These are phyloP conservation scores for Boletus edulis DNA, from an alignment of 768 basidiomycete species.

Conservation along the genomic window DNA sequence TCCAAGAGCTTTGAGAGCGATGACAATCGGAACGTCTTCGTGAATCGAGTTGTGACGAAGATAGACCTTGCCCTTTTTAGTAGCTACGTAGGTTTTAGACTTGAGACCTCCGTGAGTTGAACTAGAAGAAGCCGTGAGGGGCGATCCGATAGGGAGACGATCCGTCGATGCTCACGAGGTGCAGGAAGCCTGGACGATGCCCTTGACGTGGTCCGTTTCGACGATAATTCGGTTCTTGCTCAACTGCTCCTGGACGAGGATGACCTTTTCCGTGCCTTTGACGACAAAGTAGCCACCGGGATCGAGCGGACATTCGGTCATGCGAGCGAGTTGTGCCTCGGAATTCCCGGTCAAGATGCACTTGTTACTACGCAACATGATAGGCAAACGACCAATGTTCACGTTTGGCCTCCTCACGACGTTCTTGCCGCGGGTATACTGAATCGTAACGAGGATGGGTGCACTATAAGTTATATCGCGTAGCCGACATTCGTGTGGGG, in stretches of 20 bases:
- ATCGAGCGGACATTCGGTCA: slow-evolving; percentile 97
- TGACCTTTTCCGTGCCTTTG: slow-evolving; percentile 99
- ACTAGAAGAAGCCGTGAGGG: slow-evolving; percentile 36
- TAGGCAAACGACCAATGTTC: slow-evolving; percentile 86
- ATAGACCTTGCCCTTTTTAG: slow-evolving; percentile 93
- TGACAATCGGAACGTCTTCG: slow-evolving; percentile 94
- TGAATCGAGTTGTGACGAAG: slow-evolving; percentile 97
- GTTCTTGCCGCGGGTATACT: slow-evolving; percentile 89
- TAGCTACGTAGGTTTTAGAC: slow-evolving; percentile 96
- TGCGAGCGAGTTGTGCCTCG: slow-evolving; percentile 82
- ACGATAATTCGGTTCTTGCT: slow-evolving; percentile 99
- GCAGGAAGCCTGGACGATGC: slow-evolving; percentile 90
- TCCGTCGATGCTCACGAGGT: slow-evolving; percentile 69
- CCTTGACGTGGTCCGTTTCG: slow-evolving; percentile 88
- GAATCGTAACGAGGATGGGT: slow-evolving; percentile 89
- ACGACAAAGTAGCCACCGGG: slow-evolving; percentile 99
- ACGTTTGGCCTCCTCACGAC: slow-evolving; percentile 83
- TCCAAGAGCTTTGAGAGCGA: slow-evolving; percentile 95
- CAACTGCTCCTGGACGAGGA: slow-evolving; percentile 96
- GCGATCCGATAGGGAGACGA: not conserved
- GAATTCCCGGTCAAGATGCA: slow-evolving; percentile 81
- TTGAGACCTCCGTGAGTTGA: slow-evolving; percentile 84
- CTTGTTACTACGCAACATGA: slow-evolving; percentile 96
- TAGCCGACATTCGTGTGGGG: slow-evolving; percentile 95
- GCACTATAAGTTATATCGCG: slow-evolving; percentile 95